Base-by-base conservation (phyloP, 2,329 filamentous ascomycete species). In the Penicillium sp. region DNA sequence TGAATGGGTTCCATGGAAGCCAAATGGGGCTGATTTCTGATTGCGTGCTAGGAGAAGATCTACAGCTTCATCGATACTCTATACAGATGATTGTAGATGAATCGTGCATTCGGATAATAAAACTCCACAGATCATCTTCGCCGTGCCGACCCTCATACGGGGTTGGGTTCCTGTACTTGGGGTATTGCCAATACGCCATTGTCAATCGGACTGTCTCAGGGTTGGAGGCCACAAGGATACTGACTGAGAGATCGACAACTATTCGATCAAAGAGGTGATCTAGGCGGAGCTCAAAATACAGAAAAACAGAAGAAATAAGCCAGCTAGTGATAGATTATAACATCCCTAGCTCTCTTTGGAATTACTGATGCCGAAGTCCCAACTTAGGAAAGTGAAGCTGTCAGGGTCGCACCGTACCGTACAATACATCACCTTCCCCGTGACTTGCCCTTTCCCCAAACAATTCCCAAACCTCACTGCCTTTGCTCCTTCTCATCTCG, bases 391-490 rank as follows among this genome's bases (percentile, higher is more conserved):
- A 13, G 4, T 33, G 31, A 33, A 33, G 4, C 31, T 42, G 38
- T 36, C 43, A 54, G 48, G 53, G 56, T 58, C 46, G 51, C 56
- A 58, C 51, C 44, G 41, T 56, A 56, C 53, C 43, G 50, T 58
- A 58, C 35, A 44, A 48, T 53, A 45, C 46, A 18, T 51, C 33
- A 30, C 44, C 46, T 24, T 38, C 53, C 56, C 54, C 56, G 53
- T 58, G 56, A 58, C 56, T 51, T 31, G 36, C 44, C 31, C 39
- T 49, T 51, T 36, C 50, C 50, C 50, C 36, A 56, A 54, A 50
- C 44, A 50, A 48, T 36, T 50, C 40, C 35, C 35, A 38, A 31
- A 41, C 46, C 30, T 48, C 28, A 40, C 39, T 51, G 45, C 38
- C 41, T 44, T 41, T 20, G 35, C 35, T 38, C 35, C 16, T 20